Conservation (phyloP, 495 filamentous ascomycete genomes). For the Gamarada debralockiae region DNA sequence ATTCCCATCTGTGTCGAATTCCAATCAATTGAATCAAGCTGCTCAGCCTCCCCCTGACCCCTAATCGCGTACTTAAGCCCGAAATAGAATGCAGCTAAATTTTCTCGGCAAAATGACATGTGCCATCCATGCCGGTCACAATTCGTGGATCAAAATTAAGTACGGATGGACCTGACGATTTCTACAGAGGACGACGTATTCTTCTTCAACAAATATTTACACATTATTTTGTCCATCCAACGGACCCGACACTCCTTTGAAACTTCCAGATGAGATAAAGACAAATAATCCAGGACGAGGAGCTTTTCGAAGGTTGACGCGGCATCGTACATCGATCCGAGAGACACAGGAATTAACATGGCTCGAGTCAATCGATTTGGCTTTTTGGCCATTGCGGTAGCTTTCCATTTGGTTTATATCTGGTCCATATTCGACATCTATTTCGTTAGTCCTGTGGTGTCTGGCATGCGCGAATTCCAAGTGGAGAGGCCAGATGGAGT, state of each 20-base stretch:
- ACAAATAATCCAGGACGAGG: neutral
- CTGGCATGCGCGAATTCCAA: constrained; percentile 81
- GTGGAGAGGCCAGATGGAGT: constrained; percentile 56
- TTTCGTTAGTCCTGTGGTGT: constrained; percentile 96
- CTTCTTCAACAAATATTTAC: constrained; percentile 11
- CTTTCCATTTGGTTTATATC: constrained; percentile 94
- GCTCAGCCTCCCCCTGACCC: no score
- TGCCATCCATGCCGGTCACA: neutral
- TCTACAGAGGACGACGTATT: constrained; percentile 2
- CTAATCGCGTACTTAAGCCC: no score
- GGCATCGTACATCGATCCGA: neutral
- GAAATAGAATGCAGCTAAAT: neutral
- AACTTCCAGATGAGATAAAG: constrained; percentile 10
- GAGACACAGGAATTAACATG: constrained; percentile 41
- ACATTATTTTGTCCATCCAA: constrained; percentile 15
- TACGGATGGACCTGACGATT: neutral
- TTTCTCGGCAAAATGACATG: constrained; percentile 7
- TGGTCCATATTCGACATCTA: constrained; percentile 99
- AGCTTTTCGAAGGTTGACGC: neutral
- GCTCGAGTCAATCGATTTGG: constrained; percentile 77
- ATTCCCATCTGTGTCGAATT: no score
- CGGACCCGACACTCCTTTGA: constrained; percentile 27
- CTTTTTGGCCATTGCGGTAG: constrained; percentile 86
- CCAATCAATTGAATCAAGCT: no score
- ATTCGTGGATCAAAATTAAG: constrained; percentile 1